Conservation (phyloP, 2,329 filamentous ascomycete species). For the Camillea tinctor region DNA sequence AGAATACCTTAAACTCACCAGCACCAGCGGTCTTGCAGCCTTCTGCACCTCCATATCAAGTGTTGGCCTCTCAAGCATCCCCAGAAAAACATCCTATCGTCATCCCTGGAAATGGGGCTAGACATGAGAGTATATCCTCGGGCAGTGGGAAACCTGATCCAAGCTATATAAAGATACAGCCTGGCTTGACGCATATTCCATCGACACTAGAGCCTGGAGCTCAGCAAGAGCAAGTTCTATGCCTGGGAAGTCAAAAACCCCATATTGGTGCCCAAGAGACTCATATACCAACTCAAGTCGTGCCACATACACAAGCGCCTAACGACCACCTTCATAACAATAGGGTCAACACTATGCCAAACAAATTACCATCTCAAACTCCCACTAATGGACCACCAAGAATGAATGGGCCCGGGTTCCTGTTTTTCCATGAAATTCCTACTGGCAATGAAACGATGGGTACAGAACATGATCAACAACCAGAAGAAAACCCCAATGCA, state of each 20-base stretch:
- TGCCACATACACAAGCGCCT: neutral
- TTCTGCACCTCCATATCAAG: constrained; percentile 8
- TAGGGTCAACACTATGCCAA: constrained; percentile 21
- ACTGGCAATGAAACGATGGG: neutral
- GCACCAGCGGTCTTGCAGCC: constrained; percentile 17
- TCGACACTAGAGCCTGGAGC: constrained; percentile 21
- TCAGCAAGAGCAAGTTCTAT: constrained; percentile 4
- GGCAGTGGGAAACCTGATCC: neutral
- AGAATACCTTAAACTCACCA: constrained; percentile 6
- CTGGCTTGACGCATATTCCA: constrained; percentile 12
- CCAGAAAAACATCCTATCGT: constrained; percentile 2
- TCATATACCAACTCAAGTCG: neutral
- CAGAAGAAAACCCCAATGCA: neutral
- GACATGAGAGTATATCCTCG: constrained; percentile 22
- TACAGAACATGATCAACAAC: neutral
- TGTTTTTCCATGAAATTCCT: constrained; percentile 27
- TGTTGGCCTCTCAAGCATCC: constrained; percentile 1
- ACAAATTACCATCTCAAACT: constrained; percentile 9
- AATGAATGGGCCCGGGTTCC: constrained; percentile 19
- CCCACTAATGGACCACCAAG: constrained; percentile 7
- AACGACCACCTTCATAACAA: constrained; percentile 10
- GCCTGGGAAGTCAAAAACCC: neutral
- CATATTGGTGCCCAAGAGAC: neutral
- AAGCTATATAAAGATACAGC: neutral
- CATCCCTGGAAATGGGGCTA: constrained; percentile 19